These are phyloP conservation scores for Candida boidinii DNA, from an alignment of 805 yeast genomes.

Conservation along the genomic window DNA sequence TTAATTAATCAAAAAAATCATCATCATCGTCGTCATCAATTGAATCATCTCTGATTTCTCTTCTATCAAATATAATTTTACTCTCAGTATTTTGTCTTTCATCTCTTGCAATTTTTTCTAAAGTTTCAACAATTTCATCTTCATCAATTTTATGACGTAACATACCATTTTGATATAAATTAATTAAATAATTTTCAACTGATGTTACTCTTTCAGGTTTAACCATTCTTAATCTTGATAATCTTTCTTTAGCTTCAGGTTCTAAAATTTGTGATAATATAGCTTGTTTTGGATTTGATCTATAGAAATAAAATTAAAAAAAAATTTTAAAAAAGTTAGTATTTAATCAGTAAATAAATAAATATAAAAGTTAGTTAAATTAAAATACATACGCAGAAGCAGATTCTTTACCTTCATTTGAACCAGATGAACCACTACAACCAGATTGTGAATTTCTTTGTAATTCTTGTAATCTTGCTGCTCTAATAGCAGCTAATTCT, in stretches of 20 bases:
- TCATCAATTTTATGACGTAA: constrained; percentile 69
- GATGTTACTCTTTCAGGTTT: constrained; percentile 86
- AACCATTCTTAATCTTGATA: constrained; percentile 79
- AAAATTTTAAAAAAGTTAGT: constrained; percentile 5
- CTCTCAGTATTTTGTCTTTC: constrained; percentile 51
- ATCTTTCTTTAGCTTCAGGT: constrained; percentile 78
- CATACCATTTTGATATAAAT: constrained; percentile 70
- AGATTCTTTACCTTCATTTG: constrained; percentile 5
- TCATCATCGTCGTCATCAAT: constrained; percentile 19
- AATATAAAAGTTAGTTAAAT: background rate
- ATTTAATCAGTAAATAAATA: constrained; percentile 1
- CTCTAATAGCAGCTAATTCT: constrained; percentile 84
- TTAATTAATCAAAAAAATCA: constrained; percentile 26
- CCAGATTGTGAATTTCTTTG: constrained; percentile 44
- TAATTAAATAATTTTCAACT: constrained; percentile 72
- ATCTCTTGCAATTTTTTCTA: constrained; percentile 76
- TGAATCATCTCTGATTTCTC: constrained; percentile 14
- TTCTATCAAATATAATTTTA: constrained; percentile 55
- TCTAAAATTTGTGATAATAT: constrained; percentile 64
- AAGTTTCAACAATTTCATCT: constrained; percentile 70
- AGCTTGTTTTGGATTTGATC: constrained; percentile 15
- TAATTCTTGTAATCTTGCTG: constrained; percentile 83
- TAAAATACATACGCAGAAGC: background rate
- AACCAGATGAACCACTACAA: constrained; percentile 2
- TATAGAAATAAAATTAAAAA: constrained; percentile 5